Percentiles rank a stretch among this genome's conserved stretches.
These are phyloP conservation scores for Aspergillus ostianus DNA, from an alignment of 495 filamentous ascomycete species.

Conservation along the genomic window DNA sequence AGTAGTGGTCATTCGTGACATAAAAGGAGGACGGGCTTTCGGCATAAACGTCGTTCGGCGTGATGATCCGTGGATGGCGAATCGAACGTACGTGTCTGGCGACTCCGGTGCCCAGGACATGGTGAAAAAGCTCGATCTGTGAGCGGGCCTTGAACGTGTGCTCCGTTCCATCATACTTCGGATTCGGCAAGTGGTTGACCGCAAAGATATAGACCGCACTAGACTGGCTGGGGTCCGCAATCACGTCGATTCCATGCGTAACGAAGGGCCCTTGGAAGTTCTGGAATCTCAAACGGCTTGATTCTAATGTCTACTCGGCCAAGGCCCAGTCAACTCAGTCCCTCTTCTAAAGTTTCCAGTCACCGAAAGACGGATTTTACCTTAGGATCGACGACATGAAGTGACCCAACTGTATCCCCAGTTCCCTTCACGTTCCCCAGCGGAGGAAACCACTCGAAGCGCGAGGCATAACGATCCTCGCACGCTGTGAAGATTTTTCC, in stretches of 20 bases:
- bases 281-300: constrained; percentile 45
- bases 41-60: constrained; percentile 60
- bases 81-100: constrained; percentile 46
- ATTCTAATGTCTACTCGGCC: constrained; percentile 46
- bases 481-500: constrained; percentile 57
- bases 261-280: constrained; percentile 54
- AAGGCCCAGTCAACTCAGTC: neutral
- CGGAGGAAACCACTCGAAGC: constrained; percentile 57
- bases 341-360: no score
- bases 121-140: constrained; percentile 59
- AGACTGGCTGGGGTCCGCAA: constrained; percentile 39
- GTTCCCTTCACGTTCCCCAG: constrained; percentile 40
- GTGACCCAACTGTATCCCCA: constrained; percentile 39
- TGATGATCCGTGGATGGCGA: constrained; percentile 45
- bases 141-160: constrained; percentile 41
- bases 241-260: constrained; percentile 61
- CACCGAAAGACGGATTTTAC: constrained; percentile 21
- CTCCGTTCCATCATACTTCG: constrained; percentile 24
- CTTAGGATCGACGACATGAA: constrained; percentile 56
- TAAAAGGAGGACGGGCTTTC: constrained; percentile 48
- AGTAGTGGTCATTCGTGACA: constrained; percentile 61
- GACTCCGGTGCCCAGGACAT: constrained; percentile 36
- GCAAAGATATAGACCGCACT: constrained; percentile 59
- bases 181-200: constrained; percentile 57
- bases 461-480: constrained; percentile 41